Conservation (phyloP, 2,329 filamentous ascomycete species). For the Fusarium napiforme region DNA sequence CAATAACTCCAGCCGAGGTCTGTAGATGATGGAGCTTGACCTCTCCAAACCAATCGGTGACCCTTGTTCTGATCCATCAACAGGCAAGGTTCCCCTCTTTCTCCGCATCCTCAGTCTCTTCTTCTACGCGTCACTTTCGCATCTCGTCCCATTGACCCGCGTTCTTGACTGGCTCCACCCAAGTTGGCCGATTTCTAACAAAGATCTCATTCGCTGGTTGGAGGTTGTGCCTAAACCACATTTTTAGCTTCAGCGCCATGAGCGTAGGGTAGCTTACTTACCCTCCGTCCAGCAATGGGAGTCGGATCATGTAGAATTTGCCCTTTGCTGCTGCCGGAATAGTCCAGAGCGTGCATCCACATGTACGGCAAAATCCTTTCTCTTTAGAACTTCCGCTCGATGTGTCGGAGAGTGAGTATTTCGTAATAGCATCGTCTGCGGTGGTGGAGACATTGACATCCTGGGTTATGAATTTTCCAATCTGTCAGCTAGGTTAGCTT, state of each 20-base stretch:
- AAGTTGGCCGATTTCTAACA: constrained; percentile 42
- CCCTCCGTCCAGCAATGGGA: constrained; percentile 40
- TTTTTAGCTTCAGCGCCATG: background rate
- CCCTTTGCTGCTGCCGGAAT: constrained; percentile 41
- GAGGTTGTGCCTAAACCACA: constrained; percentile 19
- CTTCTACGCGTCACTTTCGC: constrained; percentile 35
- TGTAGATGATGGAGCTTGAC: background rate
- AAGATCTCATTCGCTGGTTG: constrained; percentile 46
- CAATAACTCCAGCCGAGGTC: background rate
- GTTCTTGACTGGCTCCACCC: constrained; percentile 34
- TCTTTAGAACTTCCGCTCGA: constrained; percentile 41
- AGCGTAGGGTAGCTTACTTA: constrained; percentile 19
- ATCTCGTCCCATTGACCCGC: constrained; percentile 44
- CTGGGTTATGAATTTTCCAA: constrained; percentile 42
- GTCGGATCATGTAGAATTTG: constrained; percentile 39
- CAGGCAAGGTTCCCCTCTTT: background rate
- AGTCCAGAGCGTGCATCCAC: constrained; percentile 45
- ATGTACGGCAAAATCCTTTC: constrained; percentile 43
- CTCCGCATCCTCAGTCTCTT: background rate
- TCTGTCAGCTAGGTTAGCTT: constrained; percentile 19
- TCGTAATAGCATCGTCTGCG: background rate
- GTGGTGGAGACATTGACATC: constrained; percentile 21
- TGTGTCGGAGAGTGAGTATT: constrained; percentile 39
- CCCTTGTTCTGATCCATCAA: background rate
- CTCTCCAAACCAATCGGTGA: constrained; percentile 20